Evolutionary conservation across 495 filamentous ascomycete species (phyloP).

Genomic region (Extremus antarcticus): DNA sequence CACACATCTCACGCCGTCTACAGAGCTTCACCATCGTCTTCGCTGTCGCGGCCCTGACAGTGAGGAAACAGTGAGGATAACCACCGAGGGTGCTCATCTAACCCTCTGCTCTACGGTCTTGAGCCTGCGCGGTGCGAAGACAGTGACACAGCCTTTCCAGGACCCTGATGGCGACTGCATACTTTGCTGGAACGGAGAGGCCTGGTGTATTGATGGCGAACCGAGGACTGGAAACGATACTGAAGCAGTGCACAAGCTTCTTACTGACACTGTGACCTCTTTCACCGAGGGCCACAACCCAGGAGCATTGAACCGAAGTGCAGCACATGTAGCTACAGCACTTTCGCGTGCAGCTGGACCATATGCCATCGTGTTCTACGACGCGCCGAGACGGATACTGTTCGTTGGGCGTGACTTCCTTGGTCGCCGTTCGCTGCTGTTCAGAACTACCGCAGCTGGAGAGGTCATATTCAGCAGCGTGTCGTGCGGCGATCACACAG

Average conservation of each 20-base stretch:
- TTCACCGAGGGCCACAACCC: background rate
- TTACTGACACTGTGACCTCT: constrained; percentile 39
- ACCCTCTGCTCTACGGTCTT: constrained; percentile 65
- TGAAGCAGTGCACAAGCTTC: constrained; percentile 52
- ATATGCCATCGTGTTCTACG: constrained; percentile 85
- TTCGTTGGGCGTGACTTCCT: constrained; percentile 80
- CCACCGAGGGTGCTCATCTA: background rate
- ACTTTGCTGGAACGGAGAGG: constrained; percentile 98
- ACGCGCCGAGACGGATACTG: constrained; percentile 46
- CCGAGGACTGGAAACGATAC: constrained; percentile 60
- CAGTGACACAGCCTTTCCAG: constrained; percentile 64
- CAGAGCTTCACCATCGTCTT: constrained; percentile 37
- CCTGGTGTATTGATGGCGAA: constrained; percentile 61
- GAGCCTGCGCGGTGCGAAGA: constrained; percentile 61
- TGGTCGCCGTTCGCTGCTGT: constrained; percentile 72
- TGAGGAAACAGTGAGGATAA: constrained; percentile 18
- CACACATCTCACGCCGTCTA: constrained; percentile 27
- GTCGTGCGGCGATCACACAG: constrained; percentile 39
- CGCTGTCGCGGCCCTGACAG: constrained; percentile 48
- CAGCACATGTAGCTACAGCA: background rate
- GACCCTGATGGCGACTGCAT: constrained; percentile 51
- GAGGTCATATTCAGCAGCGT: constrained; percentile 65
- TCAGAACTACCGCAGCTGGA: constrained; percentile 34
- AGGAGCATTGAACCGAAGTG: background rate
- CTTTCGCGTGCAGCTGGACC: constrained; percentile 57